Evolutionary conservation across 768 basidiomycete species (phyloP).

Genomic region (Psilocybe cubensis): DNA sequence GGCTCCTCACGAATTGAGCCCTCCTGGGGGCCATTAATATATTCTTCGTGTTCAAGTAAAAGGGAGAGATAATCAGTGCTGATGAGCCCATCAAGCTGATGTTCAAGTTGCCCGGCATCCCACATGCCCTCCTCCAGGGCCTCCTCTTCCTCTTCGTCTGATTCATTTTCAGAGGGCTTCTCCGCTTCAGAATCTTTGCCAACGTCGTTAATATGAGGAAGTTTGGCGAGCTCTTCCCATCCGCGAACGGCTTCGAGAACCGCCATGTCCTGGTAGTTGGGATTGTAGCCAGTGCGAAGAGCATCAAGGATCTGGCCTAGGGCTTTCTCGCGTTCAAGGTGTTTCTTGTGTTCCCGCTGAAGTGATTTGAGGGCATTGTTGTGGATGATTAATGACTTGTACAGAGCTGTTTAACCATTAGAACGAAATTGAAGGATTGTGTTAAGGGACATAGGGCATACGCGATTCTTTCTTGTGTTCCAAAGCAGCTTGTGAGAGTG

Average conservation of each 20-base stretch:
- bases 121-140: slow-evolving; percentile 59
- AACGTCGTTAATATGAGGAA: slow-evolving; percentile 75
- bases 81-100: slow-evolving; percentile 58
- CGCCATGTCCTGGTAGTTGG: slow-evolving; percentile 99
- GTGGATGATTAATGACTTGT: slow-evolving; percentile 73
- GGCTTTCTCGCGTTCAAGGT: slow-evolving; percentile 73
- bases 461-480: slow-evolving; percentile 88
- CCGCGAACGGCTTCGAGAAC: slow-evolving; percentile 96
- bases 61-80: slow-evolving; percentile 73
- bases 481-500: slow-evolving; percentile 75
- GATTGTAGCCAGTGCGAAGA: slow-evolving; percentile 88
- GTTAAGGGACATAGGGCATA: slow-evolving; percentile 38
- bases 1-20: slow-evolving; percentile 56
- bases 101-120: slow-evolving; percentile 61
- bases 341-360: slow-evolving; percentile 68
- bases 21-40: slow-evolving; percentile 52
- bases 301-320: slow-evolving; percentile 84
- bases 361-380: slow-evolving; percentile 78
- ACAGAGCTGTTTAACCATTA: slow-evolving; percentile 61
- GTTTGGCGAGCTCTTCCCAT: slow-evolving; percentile 77
- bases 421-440: not conserved
- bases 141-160: slow-evolving; percentile 26
- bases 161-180: slow-evolving; percentile 30
- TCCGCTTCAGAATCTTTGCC: slow-evolving; percentile 45
- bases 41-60: slow-evolving; percentile 77